phyloP scores from a whole-genome alignment of 352 stramenopile species.

The Phytophthora hibernalis region DNA sequence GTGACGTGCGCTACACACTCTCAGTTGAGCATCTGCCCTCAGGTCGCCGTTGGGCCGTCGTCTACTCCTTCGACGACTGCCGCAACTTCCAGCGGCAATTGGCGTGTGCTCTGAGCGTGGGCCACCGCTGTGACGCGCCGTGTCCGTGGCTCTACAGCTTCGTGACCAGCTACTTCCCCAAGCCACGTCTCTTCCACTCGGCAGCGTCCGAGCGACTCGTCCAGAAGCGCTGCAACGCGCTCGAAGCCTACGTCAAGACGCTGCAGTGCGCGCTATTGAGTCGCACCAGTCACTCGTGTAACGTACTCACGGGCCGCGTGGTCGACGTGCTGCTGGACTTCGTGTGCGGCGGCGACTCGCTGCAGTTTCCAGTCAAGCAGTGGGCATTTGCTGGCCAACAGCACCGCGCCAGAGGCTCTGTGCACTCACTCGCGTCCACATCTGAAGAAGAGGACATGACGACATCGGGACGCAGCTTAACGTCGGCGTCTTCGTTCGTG shows the following conservation, averaged over 20 bases:
- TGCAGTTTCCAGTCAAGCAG: conserved; percentile 36
- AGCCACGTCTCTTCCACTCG: conserved; percentile 29
- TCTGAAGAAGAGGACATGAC: conserved; percentile 29
- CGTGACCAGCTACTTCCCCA: conserved; percentile 46
- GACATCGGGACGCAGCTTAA: conserved; percentile 5
- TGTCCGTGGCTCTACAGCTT: conserved; percentile 44
- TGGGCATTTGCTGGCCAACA: conserved; percentile 35
- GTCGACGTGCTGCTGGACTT: conserved; percentile 36
- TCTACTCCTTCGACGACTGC: conserved; percentile 39
- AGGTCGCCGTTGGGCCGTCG: conserved; percentile 28
- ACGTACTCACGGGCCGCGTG: conserved; percentile 24
- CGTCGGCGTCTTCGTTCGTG: conserved; percentile 8
- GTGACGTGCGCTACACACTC: conserved; percentile 33
- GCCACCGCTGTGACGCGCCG: conserved; percentile 29
- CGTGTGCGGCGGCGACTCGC: conserved; percentile 22
- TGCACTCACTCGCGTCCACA: conserved; percentile 29
- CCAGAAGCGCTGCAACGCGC: conserved; percentile 30
- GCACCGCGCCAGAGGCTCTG: conserved; percentile 17
- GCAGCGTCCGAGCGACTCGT: conserved; percentile 31
- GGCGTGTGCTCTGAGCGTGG: conserved; percentile 18
- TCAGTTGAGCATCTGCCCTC: conserved; percentile 30
- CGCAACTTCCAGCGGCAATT: conserved; percentile 25
- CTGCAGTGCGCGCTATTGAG: conserved; percentile 38
- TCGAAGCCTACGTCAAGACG: conserved; percentile 42
- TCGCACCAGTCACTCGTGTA: conserved; percentile 37